phyloP scores from a whole-genome alignment of 805 yeast genomes.

The Pichia pseudocactophila region DNA sequence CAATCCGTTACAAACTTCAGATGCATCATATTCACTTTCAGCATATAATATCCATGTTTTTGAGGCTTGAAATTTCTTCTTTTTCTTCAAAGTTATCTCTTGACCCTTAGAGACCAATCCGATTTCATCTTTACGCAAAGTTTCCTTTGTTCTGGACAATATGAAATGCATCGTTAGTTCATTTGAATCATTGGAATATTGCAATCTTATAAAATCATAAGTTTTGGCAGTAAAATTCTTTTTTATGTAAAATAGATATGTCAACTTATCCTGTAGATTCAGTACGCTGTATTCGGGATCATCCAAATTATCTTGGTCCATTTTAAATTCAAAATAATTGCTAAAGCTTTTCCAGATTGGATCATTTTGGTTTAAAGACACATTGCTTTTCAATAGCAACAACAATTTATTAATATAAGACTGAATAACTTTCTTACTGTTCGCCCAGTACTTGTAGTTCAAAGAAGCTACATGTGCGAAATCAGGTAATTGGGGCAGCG shows the following conservation, averaged over 20 bases:
- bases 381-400: slow-evolving; percentile 6
- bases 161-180: slow-evolving; percentile 4
- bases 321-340: slow-evolving; percentile 21
- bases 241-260: slow-evolving; percentile 15
- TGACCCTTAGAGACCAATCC: slow-evolving; percentile 18
- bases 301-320: slow-evolving; percentile 4
- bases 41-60: slow-evolving; percentile 51
- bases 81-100: slow-evolving; percentile 20
- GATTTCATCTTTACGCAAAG: slow-evolving; percentile 17
- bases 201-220: slow-evolving; percentile 10
- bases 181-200: slow-evolving; percentile 4
- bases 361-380: slow-evolving; percentile 12
- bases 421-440: slow-evolving; percentile 24
- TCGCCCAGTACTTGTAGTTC: slow-evolving; percentile 28
- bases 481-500: slow-evolving; percentile 23
- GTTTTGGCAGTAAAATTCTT: slow-evolving; percentile 16
- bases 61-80: slow-evolving; percentile 26
- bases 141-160: slow-evolving; percentile 16
- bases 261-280: slow-evolving; percentile 13
- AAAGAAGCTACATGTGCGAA: slow-evolving; percentile 20
- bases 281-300: slow-evolving; percentile 7
- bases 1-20: slow-evolving; percentile 18
- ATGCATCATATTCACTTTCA: slow-evolving; percentile 59
- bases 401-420: slow-evolving; percentile 24
- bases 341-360: slow-evolving; percentile 20